These are phyloP conservation scores for Arxiozyma bovina DNA, from an alignment of 1,139 yeast species.

Conservation along the genomic window DNA sequence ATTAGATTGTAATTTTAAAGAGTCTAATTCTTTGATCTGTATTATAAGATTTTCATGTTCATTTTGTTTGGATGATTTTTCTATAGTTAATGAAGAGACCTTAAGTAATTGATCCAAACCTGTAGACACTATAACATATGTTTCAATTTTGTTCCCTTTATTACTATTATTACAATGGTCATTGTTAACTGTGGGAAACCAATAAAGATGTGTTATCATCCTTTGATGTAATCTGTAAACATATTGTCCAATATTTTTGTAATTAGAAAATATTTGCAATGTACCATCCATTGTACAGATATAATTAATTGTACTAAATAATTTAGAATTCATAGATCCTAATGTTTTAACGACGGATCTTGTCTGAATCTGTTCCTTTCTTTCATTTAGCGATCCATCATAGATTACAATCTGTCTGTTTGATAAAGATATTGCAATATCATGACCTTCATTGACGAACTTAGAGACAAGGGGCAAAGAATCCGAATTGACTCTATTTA, in stretches of 20 bases:
- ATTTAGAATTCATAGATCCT: slow-evolving; percentile 10
- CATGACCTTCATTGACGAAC: slow-evolving; percentile 8
- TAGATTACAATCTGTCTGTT: slow-evolving; percentile 11
- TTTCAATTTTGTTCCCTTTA: slow-evolving; percentile 10
- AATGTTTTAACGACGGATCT: slow-evolving; percentile 31
- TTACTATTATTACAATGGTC: neutral
- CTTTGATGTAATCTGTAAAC: slow-evolving; percentile 34
- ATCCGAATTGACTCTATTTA: neutral
- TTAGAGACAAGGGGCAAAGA: slow-evolving; percentile 11
- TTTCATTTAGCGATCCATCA: slow-evolving; percentile 2
- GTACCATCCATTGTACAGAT: slow-evolving; percentile 34
- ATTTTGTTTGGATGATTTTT: neutral
- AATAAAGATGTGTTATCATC: slow-evolving; percentile 35
- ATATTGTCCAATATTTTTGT: neutral
- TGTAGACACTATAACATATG: slow-evolving; percentile 43
- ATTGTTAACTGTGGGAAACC: slow-evolving; percentile 11
- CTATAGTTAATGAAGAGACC: slow-evolving; percentile 31
- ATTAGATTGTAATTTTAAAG: slow-evolving; percentile 37
- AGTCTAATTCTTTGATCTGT: slow-evolving; percentile 24
- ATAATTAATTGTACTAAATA: slow-evolving; percentile 10
- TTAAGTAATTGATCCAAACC: slow-evolving; percentile 54
- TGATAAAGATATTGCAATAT: slow-evolving; percentile 16
- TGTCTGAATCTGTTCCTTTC: slow-evolving; percentile 3
- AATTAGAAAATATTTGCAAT: slow-evolving; percentile 16
- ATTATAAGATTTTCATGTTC: slow-evolving; percentile 16